Conservation (phyloP, 2,329 filamentous ascomycete species). For the Pseudohalonectria lignicola region DNA sequence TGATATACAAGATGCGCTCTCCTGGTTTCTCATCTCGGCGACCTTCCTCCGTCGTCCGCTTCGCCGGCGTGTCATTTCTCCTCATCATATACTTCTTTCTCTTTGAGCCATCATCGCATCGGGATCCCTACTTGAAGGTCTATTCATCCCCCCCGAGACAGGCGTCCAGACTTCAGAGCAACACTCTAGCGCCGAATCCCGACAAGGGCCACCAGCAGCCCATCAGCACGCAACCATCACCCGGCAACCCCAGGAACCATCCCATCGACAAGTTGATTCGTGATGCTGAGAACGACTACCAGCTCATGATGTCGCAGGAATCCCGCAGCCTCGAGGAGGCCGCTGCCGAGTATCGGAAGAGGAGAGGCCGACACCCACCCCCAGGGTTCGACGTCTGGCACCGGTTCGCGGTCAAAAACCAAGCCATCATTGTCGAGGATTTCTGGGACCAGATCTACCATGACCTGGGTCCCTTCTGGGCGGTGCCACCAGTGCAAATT, state of each 20-base stretch:
- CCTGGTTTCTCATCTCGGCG: constrained; percentile 26
- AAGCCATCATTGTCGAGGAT: constrained; percentile 49
- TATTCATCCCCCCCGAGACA: too few species aligned
- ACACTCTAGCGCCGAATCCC: too few species aligned
- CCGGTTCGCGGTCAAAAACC: constrained; percentile 35
- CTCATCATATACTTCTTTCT: constrained; percentile 22
- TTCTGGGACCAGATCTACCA: constrained; percentile 56
- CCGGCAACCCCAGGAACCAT: constrained; percentile 21
- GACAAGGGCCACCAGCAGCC: background rate
- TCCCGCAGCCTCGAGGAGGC: constrained; percentile 38
- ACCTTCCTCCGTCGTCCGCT: constrained; percentile 25
- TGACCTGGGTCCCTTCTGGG: constrained; percentile 52
- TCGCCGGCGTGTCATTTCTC: constrained; percentile 20
- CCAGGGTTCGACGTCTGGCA: constrained; percentile 54
- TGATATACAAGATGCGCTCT: constrained; percentile 17
- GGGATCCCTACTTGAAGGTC: background rate
- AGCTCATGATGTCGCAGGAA: constrained; percentile 27
- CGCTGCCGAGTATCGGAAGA: constrained; percentile 41
- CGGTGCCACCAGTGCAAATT: constrained; percentile 24
- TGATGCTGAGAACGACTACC: constrained; percentile 31
- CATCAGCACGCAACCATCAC: background rate
- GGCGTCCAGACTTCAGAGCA: too few species aligned
- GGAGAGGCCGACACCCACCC: constrained; percentile 48
- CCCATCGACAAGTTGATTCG: constrained; percentile 40
- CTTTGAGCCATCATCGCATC: background rate